Base-by-base conservation (phyloP, 495 filamentous ascomycete species). In the Neurospora africana region DNA sequence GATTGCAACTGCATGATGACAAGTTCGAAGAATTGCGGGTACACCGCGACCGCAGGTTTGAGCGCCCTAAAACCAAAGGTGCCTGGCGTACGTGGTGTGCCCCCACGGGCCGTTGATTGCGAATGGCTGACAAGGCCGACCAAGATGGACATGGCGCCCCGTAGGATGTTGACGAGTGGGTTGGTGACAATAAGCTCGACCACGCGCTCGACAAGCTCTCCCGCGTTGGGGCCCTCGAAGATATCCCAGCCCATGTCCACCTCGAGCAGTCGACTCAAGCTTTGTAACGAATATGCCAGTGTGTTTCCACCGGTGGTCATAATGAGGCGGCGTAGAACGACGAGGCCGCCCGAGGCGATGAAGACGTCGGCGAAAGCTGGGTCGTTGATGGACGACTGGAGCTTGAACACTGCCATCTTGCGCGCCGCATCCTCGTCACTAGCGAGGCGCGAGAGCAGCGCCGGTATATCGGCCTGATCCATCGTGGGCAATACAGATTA, bases 341-440 rank as follows among this genome's bases (percentile, higher is more conserved):
- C 86, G 67, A 98, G 82, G 9, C 95, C 95, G 61, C 94, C 96
- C 72, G 93, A 91, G 17, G 89, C 87, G 30, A 98, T 97, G 83
- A 98, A 99, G 71, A 95, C 87, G 79, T 98, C 96, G 58, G 95
- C 96, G 79, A 99, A 98, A 68, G 93, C 93, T 5, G 95, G 95
- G 79, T 99, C 96, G 76, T 93, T 93, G 78, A 99, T 97, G 73
- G 90, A 92, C 47, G 89, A 87, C 81, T 99, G 95, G 44, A 99
- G 89, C 82, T 97, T 97, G 87, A 99, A 99, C 72, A 94, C 96
- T 15, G 95, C 95, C 93, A 97, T 98, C 84, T 99, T 99, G 76
- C 95, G 93, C 71, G 93, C 92, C 39, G 92, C 92, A 87, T 98
- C 96, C 82, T 87, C 86, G 73, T 87, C 85, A 79, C 85, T 87